phyloP scores from a whole-genome alignment of 805 yeast genomes.

The Pichia nakasei region DNA sequence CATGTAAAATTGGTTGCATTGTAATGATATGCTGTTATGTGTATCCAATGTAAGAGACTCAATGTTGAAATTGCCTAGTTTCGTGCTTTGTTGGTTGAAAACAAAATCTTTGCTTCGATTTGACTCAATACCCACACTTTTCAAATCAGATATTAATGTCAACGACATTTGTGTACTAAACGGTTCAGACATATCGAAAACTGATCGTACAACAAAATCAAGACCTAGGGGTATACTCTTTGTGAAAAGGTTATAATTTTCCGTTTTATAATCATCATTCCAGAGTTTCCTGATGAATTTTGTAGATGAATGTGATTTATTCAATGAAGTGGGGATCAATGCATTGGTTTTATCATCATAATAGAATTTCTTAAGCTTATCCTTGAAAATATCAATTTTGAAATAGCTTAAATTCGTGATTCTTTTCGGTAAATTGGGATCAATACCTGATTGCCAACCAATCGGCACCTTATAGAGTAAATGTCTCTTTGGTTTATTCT shows the following conservation, averaged over 20 bases:
- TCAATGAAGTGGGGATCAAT: conserved; percentile 1
- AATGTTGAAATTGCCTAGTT: conserved; percentile 1
- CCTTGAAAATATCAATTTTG: background rate
- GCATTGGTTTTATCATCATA: conserved; percentile 1
- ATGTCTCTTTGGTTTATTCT: background rate
- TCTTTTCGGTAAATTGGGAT: background rate
- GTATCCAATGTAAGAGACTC: conserved; percentile 1
- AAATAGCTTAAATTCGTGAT: background rate
- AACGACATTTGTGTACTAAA: conserved; percentile 1
- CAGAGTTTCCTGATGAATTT: conserved; percentile 5
- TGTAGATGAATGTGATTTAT: conserved; percentile 2
- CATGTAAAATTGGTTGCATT: background rate
- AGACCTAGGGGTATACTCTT: conserved; percentile 2
- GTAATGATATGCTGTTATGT: background rate
- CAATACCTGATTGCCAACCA: conserved; percentile 4
- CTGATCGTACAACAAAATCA: background rate
- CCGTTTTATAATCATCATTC: conserved; percentile 3
- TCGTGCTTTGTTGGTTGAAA: conserved; percentile 6
- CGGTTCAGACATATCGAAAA: background rate
- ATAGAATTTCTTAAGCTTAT: conserved; percentile 5
- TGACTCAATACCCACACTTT: background rate
- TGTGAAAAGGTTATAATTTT: conserved; percentile 1
- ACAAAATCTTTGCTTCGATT: conserved; percentile 6
- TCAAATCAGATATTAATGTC: background rate
- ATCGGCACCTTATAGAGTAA: background rate